Percentiles rank a stretch among this genome's conserved stretches.
Evolutionary conservation across 164 flowering plant genomes (phyloP).

Genomic region (Piper betle): DNA sequence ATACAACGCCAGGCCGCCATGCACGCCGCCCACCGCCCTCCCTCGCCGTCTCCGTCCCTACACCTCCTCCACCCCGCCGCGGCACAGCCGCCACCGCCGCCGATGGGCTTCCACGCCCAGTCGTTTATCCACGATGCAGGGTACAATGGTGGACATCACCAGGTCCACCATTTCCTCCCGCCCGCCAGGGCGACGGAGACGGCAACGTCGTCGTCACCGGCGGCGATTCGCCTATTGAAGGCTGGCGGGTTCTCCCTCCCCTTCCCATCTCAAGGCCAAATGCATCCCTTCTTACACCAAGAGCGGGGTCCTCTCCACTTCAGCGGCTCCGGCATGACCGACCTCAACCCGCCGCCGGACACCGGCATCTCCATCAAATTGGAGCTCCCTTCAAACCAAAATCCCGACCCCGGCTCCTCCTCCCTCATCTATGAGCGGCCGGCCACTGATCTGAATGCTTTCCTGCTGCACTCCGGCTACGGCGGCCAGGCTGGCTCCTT

Average conservation of each 20-base stretch:
- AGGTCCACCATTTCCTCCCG: slow-evolving; percentile 3
- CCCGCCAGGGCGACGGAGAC: too few species aligned
- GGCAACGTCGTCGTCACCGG: too few species aligned
- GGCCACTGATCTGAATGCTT: not conserved
- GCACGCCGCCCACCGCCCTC: slow-evolving; percentile 4
- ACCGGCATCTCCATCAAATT: slow-evolving; percentile 9
- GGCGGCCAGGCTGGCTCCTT: not conserved
- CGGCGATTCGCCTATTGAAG: too few species aligned
- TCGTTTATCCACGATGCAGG: not conserved
- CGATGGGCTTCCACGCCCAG: slow-evolving; percentile 1
- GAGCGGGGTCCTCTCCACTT: slow-evolving; percentile 6
- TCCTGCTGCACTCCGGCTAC: slow-evolving; percentile 1
- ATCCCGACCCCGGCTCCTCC: not conserved
- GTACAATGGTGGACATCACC: not conserved
- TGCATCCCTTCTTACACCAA: slow-evolving; percentile 9
- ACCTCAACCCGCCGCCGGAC: slow-evolving; percentile 7
- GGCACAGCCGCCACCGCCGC: slow-evolving; percentile 2
- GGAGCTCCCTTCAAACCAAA: slow-evolving; percentile 21
- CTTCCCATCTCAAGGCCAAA: not conserved
- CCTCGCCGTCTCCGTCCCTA: slow-evolving; percentile 4
- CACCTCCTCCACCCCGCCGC: slow-evolving; percentile 12
- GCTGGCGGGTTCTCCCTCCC: too few species aligned
- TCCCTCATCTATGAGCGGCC: too few species aligned
- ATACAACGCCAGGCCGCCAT: slow-evolving; percentile 16
- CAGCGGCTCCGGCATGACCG: slow-evolving; percentile 1